These are phyloP conservation scores for Aspergillus glaucus DNA, from an alignment of 2,329 filamentous ascomycete species.

Conservation along the genomic window DNA sequence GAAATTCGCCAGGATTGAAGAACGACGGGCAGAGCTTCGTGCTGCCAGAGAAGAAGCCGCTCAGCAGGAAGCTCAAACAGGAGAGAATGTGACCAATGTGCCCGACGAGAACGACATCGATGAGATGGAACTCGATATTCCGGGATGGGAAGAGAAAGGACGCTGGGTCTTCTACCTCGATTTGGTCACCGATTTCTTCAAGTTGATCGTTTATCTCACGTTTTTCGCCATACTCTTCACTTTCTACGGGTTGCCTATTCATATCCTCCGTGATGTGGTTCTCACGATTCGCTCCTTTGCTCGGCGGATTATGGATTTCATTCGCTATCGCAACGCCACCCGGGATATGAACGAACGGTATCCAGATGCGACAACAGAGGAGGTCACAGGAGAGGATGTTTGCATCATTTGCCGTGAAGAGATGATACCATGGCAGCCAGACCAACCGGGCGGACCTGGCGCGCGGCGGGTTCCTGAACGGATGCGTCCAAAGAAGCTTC, in stretches of 20 bases:
- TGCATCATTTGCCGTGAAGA: conserved; percentile 98
- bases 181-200: conserved; percentile 80
- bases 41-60: conserved; percentile 45
- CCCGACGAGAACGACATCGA: conserved; percentile 71
- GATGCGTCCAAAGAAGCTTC: conserved; percentile 85
- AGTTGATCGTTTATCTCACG: conserved; percentile 77
- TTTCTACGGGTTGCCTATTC: conserved; percentile 93
- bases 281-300: conserved; percentile 88
- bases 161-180: conserved; percentile 88
- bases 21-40: conserved; percentile 62
- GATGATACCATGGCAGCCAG: conserved; percentile 72
- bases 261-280: conserved; percentile 93
- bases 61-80: conserved; percentile 29
- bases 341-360: conserved; percentile 88
- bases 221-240: conserved; percentile 92
- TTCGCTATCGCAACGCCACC: conserved; percentile 85
- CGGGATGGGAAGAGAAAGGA: conserved; percentile 94
- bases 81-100: conserved; percentile 39
- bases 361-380: conserved; percentile 80
- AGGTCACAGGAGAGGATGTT: conserved; percentile 78
- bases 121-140: conserved; percentile 89
- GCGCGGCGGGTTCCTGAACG: conserved; percentile 61
- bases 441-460: conserved; percentile 31
- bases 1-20: conserved; percentile 61
- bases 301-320: conserved; percentile 79